A percentile compares a stretch with the other conserved stretches of the same genome.
Evolutionary conservation across 2,329 filamentous ascomycete genomes (phyloP).

Genomic region (Pleoardoris graminearum): DNA sequence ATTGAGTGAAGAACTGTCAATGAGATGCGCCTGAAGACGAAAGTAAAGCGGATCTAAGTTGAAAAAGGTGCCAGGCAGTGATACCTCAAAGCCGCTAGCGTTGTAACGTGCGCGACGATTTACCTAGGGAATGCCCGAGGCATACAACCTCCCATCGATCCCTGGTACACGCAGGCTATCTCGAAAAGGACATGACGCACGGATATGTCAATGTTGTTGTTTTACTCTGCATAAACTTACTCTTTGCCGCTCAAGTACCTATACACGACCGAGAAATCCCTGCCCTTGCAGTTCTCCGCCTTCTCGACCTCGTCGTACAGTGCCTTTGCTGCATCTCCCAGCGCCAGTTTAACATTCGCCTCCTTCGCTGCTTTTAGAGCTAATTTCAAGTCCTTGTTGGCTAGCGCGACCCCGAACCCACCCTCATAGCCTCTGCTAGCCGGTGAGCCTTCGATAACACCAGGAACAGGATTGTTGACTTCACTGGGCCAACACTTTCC

Average conservation of each 20-base stretch:
- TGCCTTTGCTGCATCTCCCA: conserved; percentile 51
- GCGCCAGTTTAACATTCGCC: conserved; percentile 48
- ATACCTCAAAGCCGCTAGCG: too few relatives aligned
- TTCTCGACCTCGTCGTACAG: conserved; percentile 52
- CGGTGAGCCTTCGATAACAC: conserved; percentile 76
- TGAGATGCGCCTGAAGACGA: too few relatives aligned
- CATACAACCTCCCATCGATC: too few relatives aligned
- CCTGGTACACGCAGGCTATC: too few relatives aligned
- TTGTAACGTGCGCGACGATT: too few relatives aligned
- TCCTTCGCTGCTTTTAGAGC: conserved; percentile 53
- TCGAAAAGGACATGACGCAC: too few relatives aligned
- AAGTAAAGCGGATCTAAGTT: too few relatives aligned
- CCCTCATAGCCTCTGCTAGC: conserved; percentile 70
- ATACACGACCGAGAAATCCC: conserved; percentile 57
- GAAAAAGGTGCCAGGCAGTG: too few relatives aligned
- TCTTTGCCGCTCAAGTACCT: conserved; percentile 54
- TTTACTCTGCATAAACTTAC: too few relatives aligned
- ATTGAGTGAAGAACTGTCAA: too few relatives aligned
- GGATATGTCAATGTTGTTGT: too few relatives aligned
- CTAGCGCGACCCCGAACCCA: conserved; percentile 55
- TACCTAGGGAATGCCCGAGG: too few relatives aligned
- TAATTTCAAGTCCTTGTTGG: conserved; percentile 55
- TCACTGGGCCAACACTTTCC: conserved; percentile 97
- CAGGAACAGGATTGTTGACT: conserved; percentile 90
- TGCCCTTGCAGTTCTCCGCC: conserved; percentile 51